Base-by-base conservation (phyloP, 495 filamentous ascomycete genomes). In the Tuber aestivum region DNA sequence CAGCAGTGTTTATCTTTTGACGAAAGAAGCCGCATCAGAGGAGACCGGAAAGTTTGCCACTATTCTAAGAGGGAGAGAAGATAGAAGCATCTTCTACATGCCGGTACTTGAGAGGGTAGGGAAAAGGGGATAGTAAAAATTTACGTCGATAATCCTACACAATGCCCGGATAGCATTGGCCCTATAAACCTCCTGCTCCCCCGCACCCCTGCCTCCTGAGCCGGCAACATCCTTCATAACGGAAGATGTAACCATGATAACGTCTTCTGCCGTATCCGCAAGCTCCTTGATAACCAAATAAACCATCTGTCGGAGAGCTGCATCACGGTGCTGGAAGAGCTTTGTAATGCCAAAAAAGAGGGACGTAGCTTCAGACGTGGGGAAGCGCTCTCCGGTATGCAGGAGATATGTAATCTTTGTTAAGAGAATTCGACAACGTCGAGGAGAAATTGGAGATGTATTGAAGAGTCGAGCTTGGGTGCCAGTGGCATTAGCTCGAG, bases 321-420 rank as follows among this genome's bases (percentile, higher is more conserved):
- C 93, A 90, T 99, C 95, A 85, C 97, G 97, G 85, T 97, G 97
- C 86, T 99, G 95, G 88, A 99, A 99, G 75, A 99, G 90, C 87
- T 99, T 99, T 76, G 94, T 97, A 84, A 99, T 98, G 77, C 95
- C 94, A 86, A 99, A 98, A 89, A 99, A 99, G 75, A 99, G 92
- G 69, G 93, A 93, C 41, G 95, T 99, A 78, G 95, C 95, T 88
- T 99, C 95, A 81, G 96, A 95, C 78, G 92, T 94, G 65, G 94
- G 95, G 87, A 98, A 98, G 79, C 90, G 92, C 87, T 99, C 95
- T 77, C 96, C 95, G 40, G 94, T 98, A 86, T 97, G 97, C 78
- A 98, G 87, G 81, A 98, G 91, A 77, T 98, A 92, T 72, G 93
- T 94, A 80, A 99, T 96, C 88, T 99, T 98, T 79, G 96, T 99